Evolutionary conservation across 2,329 filamentous ascomycete species (phyloP).

Genomic region (Ophiostoma triangulosporum): DNA sequence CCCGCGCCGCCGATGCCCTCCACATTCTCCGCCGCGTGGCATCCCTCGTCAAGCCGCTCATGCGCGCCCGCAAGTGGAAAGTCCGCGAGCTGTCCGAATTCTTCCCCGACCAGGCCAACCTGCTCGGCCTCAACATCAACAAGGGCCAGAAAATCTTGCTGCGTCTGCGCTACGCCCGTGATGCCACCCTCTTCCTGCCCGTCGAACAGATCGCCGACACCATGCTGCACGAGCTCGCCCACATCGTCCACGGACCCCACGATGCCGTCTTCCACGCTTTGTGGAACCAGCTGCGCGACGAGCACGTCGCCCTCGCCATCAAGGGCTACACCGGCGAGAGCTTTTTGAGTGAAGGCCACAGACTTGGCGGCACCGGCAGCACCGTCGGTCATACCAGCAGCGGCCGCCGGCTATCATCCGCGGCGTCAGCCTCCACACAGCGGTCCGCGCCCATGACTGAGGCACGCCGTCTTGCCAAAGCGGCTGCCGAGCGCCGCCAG

Average conservation of each 20-base stretch:
- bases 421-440: neutral
- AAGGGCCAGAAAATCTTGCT: conserved; percentile 67
- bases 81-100: conserved; percentile 75
- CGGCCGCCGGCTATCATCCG: neutral
- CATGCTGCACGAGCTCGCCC: conserved; percentile 87
- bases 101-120: conserved; percentile 57
- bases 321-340: conserved; percentile 88
- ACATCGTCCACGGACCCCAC: conserved; percentile 75
- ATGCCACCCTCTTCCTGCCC: conserved; percentile 64
- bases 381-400: conserved; percentile 1
- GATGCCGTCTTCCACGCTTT: conserved; percentile 70
- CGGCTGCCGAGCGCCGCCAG: conserved; percentile 58
- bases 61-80: conserved; percentile 73
- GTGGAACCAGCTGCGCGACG: conserved; percentile 81
- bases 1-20: conserved; percentile 36
- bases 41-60: conserved; percentile 85
- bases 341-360: conserved; percentile 63
- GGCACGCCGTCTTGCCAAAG: conserved; percentile 58
- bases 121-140: conserved; percentile 72
- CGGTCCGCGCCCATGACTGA: conserved; percentile 52
- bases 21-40: conserved; percentile 64
- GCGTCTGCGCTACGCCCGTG: conserved; percentile 62
- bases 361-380: conserved; percentile 53
- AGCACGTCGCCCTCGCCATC: conserved; percentile 59
- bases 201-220: conserved; percentile 76